Base-by-base conservation (phyloP, 257 asterid genomes). In the Perilla frutescens region DNA sequence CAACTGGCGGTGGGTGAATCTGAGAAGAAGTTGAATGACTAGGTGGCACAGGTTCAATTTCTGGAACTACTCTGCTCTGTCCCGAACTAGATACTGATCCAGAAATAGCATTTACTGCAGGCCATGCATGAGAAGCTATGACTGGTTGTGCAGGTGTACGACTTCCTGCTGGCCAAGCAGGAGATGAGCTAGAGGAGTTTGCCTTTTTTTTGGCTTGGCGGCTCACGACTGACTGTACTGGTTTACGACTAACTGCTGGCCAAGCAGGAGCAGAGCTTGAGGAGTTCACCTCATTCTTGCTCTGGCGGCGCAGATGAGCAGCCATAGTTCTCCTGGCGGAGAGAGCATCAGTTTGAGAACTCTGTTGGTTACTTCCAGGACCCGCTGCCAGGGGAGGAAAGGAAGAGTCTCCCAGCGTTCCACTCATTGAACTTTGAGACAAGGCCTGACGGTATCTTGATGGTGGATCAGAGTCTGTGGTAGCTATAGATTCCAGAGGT, bases 301-400 rank as follows among this genome's bases (percentile, higher is more conserved):
- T 78, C 84, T 79, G 79, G 14, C 73, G 81, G 60, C 90, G 97
- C 20, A 92, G 81, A 68, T 55, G 96, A 37, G 89, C 82, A 13
- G 96, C 98, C 96, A 95, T 90, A 44, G 89, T 79, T 62, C 82
- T 89, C 77, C 69, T 83, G 1, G 26, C 26, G 26, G 74, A 72
- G 57, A 71, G 56, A 71, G 55, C 78, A 77, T 85, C 93, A 49
- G 84, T 72, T 41, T 79, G 75, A 43, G 90, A 66, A 49, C 54
- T 85, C 41, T 76, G 87, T 76, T 85, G 97, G 85, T 75, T 90
- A 77, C 74, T 81, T 72, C 76, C 84, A 62, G 96, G 68, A 65
- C 84, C 93, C 54, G 63, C 73, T 8, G 88, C 77, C 4, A 95
- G 88, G 32, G 99, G 97, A 73, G 99, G 99, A 81, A 94, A 94